A percentile compares a stretch with the other conserved stretches of the same genome.
These are phyloP conservation scores for Apium graveolens DNA, from an alignment of 129 eudicot genomes.

Conservation along the genomic window DNA sequence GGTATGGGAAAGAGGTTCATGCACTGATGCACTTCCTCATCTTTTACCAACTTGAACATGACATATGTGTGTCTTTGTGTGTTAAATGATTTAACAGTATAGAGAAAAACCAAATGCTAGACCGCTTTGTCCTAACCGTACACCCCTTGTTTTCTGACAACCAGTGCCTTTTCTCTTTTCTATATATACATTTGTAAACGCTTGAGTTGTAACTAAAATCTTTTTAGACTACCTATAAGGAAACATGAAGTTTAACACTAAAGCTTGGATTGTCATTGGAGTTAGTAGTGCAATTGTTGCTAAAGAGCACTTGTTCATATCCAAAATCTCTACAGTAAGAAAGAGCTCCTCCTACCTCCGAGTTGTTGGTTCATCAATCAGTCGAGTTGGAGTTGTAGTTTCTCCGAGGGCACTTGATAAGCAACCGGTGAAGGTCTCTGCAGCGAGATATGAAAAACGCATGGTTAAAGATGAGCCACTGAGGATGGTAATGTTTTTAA, in stretches of 20 bases:
- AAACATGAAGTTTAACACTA: slow-evolving; percentile 27
- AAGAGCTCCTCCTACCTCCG: slow-evolving; percentile 11
- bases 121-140: background rate
- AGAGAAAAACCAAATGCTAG: slow-evolving; percentile 1
- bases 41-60: background rate
- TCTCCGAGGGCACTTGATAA: background rate
- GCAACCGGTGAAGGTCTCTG: slow-evolving; percentile 1
- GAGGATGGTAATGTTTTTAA: slow-evolving; percentile 32
- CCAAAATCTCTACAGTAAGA: slow-evolving; percentile 14
- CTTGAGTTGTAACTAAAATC: background rate
- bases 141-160: background rate
- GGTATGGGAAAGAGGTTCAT: slow-evolving; percentile 14
- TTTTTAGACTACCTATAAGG: background rate
- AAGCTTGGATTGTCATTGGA: slow-evolving; percentile 24
- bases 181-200: background rate
- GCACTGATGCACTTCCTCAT: slow-evolving; percentile 1
- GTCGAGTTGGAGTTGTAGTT: slow-evolving; percentile 13
- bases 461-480: slow-evolving; percentile 27
- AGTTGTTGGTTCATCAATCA: slow-evolving; percentile 24
- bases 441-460: background rate
- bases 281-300: slow-evolving; percentile 28
- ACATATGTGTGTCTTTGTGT: background rate
- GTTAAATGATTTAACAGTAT: background rate
- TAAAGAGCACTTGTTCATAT: slow-evolving; percentile 14
- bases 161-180: background rate